Conservation (phyloP, 345 rosid genomes). For the Barbarea vulgaris region DNA sequence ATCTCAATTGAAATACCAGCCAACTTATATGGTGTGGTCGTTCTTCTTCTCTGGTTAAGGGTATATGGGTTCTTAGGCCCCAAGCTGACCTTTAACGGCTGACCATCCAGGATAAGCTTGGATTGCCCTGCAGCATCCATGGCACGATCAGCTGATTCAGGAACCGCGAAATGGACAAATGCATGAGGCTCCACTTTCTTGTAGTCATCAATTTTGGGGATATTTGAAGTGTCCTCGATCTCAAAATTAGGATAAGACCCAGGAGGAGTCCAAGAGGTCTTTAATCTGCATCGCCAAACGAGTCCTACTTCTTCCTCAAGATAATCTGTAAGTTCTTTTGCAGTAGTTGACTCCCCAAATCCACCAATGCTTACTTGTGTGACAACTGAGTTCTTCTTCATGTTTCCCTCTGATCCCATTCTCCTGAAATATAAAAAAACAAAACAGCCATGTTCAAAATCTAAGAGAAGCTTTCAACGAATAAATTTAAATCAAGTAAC, state of each 20-base stretch:
- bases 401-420: constrained; percentile 49
- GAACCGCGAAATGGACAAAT: constrained; percentile 75
- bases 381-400: constrained; percentile 52
- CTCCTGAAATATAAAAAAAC: background rate
- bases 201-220: constrained; percentile 46
- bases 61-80: constrained; percentile 72
- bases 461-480: background rate
- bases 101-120: constrained; percentile 48
- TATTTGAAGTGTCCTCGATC: constrained; percentile 35
- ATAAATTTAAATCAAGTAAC: background rate
- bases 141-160: constrained; percentile 51
- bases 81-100: constrained; percentile 63
- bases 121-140: constrained; percentile 53
- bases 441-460: constrained; percentile 6
- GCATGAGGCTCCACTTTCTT: constrained; percentile 80
- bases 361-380: constrained; percentile 86
- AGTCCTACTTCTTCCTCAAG: constrained; percentile 62
- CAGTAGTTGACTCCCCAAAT: constrained; percentile 57
- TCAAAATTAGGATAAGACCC: constrained; percentile 74
- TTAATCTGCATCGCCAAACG: constrained; percentile 78
- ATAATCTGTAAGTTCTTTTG: constrained; percentile 58
- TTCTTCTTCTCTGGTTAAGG: constrained; percentile 70
- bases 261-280: constrained; percentile 87
- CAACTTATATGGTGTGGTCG: constrained; percentile 54
- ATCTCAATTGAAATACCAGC: constrained; percentile 63